phyloP scores from a whole-genome alignment of 1,284 basidiomycete genomes.

The Amylostereum chailletii region DNA sequence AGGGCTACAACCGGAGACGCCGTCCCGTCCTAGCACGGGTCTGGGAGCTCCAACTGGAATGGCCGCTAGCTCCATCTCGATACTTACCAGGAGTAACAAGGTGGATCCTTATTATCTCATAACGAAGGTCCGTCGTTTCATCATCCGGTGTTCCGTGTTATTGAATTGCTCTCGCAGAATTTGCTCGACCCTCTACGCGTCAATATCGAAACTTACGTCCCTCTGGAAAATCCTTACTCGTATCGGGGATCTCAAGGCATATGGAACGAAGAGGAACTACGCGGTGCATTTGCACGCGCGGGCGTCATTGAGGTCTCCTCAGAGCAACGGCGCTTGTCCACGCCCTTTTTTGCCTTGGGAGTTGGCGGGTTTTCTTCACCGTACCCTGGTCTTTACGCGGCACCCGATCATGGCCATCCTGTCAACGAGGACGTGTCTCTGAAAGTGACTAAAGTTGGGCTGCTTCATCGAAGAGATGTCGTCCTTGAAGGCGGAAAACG shows the following conservation, averaged over 20 bases:
- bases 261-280: slow-evolving; percentile 66
- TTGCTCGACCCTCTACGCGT: slow-evolving; percentile 69
- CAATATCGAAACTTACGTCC: slow-evolving; percentile 59
- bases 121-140: slow-evolving; percentile 45
- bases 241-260: slow-evolving; percentile 65
- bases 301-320: slow-evolving; percentile 49
- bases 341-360: slow-evolving; percentile 41
- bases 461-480: slow-evolving; percentile 83
- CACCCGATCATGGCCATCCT: slow-evolving; percentile 12
- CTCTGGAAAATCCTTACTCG: slow-evolving; percentile 65
- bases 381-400: slow-evolving; percentile 12
- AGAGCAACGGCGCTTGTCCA: slow-evolving; percentile 30
- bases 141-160: neutral
- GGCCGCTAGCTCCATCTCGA: slow-evolving; percentile 25
- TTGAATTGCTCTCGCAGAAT: slow-evolving; percentile 33
- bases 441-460: slow-evolving; percentile 77
- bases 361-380: slow-evolving; percentile 26
- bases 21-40: slow-evolving; percentile 25
- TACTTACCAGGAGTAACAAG: slow-evolving; percentile 53
- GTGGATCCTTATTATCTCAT: slow-evolving; percentile 93
- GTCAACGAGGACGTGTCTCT: slow-evolving; percentile 40
- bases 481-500: slow-evolving; percentile 70
- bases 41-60: slow-evolving; percentile 23
- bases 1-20: slow-evolving; percentile 35
- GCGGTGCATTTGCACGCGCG: slow-evolving; percentile 64